phyloP scores from a whole-genome alignment of 805 yeast species.

The Wickerhamomyces sydowiorum region DNA sequence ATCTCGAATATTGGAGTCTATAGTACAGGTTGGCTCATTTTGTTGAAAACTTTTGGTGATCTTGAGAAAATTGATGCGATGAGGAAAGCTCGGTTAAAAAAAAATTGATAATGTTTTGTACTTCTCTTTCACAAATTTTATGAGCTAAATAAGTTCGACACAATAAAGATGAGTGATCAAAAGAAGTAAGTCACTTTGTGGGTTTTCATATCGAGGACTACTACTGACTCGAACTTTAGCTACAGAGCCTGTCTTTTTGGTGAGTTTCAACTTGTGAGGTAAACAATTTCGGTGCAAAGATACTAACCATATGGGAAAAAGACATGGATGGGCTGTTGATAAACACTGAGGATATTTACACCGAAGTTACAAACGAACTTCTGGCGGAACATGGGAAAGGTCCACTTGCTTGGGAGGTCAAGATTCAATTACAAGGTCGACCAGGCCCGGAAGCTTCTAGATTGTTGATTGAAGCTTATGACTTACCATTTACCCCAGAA shows the following conservation, averaged over 20 bases:
- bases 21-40: too few species aligned
- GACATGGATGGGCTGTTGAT: conserved; percentile 96
- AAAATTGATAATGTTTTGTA: too few species aligned
- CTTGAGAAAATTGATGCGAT: too few species aligned
- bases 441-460: conserved; percentile 77
- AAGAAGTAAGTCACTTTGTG: background rate
- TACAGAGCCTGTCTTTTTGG: conserved; percentile 71
- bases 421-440: conserved; percentile 81
- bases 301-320: background rate
- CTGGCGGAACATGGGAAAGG: conserved; percentile 70
- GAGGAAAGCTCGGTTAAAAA: too few species aligned
- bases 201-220: too few species aligned
- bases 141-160: too few species aligned
- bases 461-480: conserved; percentile 60
- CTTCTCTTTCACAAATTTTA: too few species aligned
- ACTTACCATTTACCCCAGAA: conserved; percentile 61
- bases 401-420: conserved; percentile 85
- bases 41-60: too few species aligned
- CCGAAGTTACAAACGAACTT: conserved; percentile 65
- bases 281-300: background rate
- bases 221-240: too few species aligned
- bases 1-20: too few species aligned
- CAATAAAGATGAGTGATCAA: background rate
- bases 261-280: conserved; percentile 25
- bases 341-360: conserved; percentile 89